Conservation (phyloP, 116 monocot species). For the Papilionanthe hybrid region DNA sequence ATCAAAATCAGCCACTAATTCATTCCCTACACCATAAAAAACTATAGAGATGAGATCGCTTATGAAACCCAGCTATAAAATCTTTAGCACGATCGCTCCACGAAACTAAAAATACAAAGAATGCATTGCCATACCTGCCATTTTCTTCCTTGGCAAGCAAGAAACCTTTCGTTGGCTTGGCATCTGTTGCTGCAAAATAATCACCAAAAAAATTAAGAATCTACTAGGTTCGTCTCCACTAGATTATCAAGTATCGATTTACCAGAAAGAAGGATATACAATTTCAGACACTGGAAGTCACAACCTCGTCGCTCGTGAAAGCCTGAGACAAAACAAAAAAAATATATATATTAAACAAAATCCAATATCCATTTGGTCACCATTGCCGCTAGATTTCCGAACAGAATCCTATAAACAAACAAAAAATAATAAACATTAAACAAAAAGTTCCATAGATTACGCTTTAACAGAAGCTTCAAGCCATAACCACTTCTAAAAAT, state of each 20-base stretch:
- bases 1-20: conserved; percentile 10
- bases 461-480: neutral
- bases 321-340: neutral
- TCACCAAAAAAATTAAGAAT: neutral
- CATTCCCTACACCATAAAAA: conserved; percentile 8
- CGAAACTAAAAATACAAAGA: neutral
- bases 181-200: neutral
- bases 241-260: neutral
- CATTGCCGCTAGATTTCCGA: neutral
- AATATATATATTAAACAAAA: neutral
- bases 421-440: neutral
- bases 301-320: neutral
- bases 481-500: neutral
- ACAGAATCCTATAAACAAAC: neutral
- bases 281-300: neutral
- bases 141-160: neutral
- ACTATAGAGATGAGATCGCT: neutral
- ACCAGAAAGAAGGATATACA: neutral
- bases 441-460: neutral
- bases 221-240: neutral
- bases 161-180: neutral
- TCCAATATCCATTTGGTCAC: neutral
- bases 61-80: neutral
- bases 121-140: neutral
- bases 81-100: neutral